A percentile compares a stretch with the other conserved stretches of the same genome.
These are phyloP conservation scores for Aechmea fasciata DNA, from an alignment of 176 grass and related monocot species.

Conservation along the genomic window DNA sequence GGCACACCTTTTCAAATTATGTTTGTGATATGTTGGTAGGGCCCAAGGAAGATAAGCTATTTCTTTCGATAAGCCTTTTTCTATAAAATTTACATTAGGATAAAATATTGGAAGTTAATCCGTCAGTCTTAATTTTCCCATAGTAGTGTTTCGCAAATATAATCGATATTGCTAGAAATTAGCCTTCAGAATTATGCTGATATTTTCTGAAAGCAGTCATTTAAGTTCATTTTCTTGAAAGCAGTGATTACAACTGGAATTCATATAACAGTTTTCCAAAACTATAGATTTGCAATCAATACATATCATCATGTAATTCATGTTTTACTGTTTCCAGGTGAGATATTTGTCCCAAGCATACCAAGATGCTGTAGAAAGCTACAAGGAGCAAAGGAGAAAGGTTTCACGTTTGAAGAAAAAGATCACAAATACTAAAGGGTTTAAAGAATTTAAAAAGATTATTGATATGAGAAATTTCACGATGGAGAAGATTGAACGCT, in stretches of 20 bases:
- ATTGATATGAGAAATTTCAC: slow-evolving; percentile 77
- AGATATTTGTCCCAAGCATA: slow-evolving; percentile 61
- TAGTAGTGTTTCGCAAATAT: too few relatives aligned
- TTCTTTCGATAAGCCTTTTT: too few relatives aligned
- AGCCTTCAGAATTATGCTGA: neutral
- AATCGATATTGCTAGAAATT: neutral
- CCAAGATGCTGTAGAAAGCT: slow-evolving; percentile 55
- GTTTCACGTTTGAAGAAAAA: slow-evolving; percentile 89
- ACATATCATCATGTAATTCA: neutral
- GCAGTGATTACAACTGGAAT: neutral
- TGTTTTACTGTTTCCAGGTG: slow-evolving; percentile 46
- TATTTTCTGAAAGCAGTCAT: neutral
- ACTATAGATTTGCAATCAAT: neutral
- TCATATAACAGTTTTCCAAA: neutral
- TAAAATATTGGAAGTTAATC: neutral
- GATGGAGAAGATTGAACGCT: slow-evolving; percentile 78
- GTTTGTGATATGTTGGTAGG: too few relatives aligned
- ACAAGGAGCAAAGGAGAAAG: slow-evolving; percentile 71
- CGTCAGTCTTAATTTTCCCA: slow-evolving; percentile 1
- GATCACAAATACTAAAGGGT: slow-evolving; percentile 74
- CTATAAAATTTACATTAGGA: too few relatives aligned
- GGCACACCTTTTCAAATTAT: too few relatives aligned
- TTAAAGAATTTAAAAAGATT: slow-evolving; percentile 78
- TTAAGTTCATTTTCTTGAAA: neutral
- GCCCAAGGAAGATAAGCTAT: too few relatives aligned